Base-by-base conservation (phyloP, 2,329 filamentous ascomycete species). In the Colletotrichum caudatum region DNA sequence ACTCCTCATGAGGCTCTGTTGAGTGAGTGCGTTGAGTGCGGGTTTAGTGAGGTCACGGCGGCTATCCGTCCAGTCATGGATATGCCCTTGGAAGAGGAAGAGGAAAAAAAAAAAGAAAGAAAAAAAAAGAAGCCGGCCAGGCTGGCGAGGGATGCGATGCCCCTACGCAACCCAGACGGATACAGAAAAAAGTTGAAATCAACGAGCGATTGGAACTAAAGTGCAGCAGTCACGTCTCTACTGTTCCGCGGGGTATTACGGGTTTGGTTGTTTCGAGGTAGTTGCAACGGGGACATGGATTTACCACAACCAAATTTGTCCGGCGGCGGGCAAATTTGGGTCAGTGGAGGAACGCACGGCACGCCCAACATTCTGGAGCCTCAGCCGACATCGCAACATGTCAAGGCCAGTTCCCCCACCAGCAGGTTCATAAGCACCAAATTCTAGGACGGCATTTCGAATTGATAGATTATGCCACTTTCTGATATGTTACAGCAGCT, bases 311-410 rank as follows among this genome's bases (percentile, higher is more conserved):
- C 69, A 59, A 69, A 48, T 69, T 72, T 72, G 69, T 69, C 69
- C 69, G 69, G 69, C 39, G 60, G 65, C 69, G 65, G 69, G 69
- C 69, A 72, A 69, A 72, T 72, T 72, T 72, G 65, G 69, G 69
- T 67, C 57, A 41, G 64, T 64, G 64, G 69, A 71, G 59, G 69
- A 59, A 64, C 26, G 69, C 54, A 64, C 26, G 56, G 65, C 69
- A 71, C 69, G 65, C 65, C 59, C 65, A 64, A 64, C 69, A 56
- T 41, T 69, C 59, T 67, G 68, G 58, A 59, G 46, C 58, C 65
- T 57, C 54, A 57, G 35, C 69, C 65, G 69, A 44, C 48, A 64
- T 72, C 69, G 69, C 59, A 69, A 56, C 58, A 50, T 58, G 51
- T 51, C 23, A 48, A 50, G 9, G n/a, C 26, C 60, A 53, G 18